A percentile compares a stretch with the other conserved stretches of the same genome.
Evolutionary conservation across 495 filamentous ascomycete species (phyloP).

Genomic region (Choiromyces venosus): DNA sequence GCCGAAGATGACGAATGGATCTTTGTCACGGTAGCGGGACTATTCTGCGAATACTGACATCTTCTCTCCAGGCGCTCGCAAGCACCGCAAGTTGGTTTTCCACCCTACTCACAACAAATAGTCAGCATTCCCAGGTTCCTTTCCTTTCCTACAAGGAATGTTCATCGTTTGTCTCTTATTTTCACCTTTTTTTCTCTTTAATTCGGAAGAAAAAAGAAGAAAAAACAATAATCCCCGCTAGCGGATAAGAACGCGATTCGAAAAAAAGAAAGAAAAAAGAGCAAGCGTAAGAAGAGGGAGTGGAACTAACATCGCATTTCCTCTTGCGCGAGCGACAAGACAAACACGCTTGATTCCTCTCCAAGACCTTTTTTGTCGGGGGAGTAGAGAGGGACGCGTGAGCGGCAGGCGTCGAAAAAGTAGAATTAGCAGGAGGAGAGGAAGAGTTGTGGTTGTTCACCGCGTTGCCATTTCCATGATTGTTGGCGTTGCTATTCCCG

Average conservation of each 20-base stretch:
- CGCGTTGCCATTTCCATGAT: neutral
- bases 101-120: slow-evolving; percentile 18
- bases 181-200: neutral
- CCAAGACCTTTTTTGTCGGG: slow-evolving; percentile 40
- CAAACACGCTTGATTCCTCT: slow-evolving; percentile 39
- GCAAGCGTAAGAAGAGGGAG: neutral
- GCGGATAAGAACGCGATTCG: neutral
- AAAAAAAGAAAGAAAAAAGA: neutral
- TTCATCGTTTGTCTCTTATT: neutral
- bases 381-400: slow-evolving; percentile 19
- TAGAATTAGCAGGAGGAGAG: slow-evolving; percentile 19
- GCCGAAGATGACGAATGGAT: slow-evolving; percentile 38
- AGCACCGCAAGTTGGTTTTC: slow-evolving; percentile 38
- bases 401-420: slow-evolving; percentile 4
- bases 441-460: slow-evolving; percentile 19
- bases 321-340: slow-evolving; percentile 39
- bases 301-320: slow-evolving; percentile 38
- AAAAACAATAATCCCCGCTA: neutral
- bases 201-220: neutral
- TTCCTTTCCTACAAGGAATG: slow-evolving; percentile 6
- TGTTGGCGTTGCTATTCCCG: slow-evolving; percentile 17
- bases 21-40: slow-evolving; percentile 34
- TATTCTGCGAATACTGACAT: slow-evolving; percentile 34
- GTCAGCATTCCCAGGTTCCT: slow-evolving; percentile 15
- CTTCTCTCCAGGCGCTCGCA: slow-evolving; percentile 38